Conservation (phyloP, 2,329 filamentous ascomycete genomes). For the Sodiomyces alkalinus region DNA sequence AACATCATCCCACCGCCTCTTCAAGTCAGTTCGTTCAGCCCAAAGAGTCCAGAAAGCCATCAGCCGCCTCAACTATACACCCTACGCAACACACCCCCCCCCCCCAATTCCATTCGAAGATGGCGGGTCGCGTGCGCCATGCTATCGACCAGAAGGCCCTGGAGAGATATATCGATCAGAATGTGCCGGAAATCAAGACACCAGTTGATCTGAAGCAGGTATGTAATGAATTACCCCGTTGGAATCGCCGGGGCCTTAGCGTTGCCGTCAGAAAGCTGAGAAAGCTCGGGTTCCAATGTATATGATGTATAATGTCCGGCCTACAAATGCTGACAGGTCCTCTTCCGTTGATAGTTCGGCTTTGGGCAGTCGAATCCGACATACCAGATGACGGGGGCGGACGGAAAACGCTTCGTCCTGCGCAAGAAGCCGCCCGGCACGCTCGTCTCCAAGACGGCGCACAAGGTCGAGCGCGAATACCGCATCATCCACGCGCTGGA, state of each 20-base stretch:
- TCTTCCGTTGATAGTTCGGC: slow-evolving; percentile 64
- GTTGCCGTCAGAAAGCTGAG: slow-evolving; percentile 3
- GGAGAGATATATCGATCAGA: slow-evolving; percentile 58
- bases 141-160: slow-evolving; percentile 72
- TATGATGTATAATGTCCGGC: too few species aligned
- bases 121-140: slow-evolving; percentile 84
- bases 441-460: slow-evolving; percentile 83
- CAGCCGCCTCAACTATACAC: too few species aligned
- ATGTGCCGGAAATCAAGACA: slow-evolving; percentile 71
- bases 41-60: too few species aligned
- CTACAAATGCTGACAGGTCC: neutral
- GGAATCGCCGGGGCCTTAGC: neutral
- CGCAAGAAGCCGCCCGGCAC: slow-evolving; percentile 96
- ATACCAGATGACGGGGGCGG: slow-evolving; percentile 68
- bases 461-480: slow-evolving; percentile 94
- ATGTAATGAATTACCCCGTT: too few species aligned
- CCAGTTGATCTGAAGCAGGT: slow-evolving; percentile 87
- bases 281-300: too few species aligned
- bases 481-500: slow-evolving; percentile 74
- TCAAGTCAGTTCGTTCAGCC: too few species aligned
- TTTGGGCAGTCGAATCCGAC: slow-evolving; percentile 97
- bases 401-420: slow-evolving; percentile 64
- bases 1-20: too few species aligned
- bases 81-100: too few species aligned
- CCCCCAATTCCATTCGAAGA: too few species aligned